Evolutionary conservation across 1,284 basidiomycete genomes (phyloP), one percentile per base, ranked within the genome.

Genomic region (Ceratobasidium sp.): DNA sequence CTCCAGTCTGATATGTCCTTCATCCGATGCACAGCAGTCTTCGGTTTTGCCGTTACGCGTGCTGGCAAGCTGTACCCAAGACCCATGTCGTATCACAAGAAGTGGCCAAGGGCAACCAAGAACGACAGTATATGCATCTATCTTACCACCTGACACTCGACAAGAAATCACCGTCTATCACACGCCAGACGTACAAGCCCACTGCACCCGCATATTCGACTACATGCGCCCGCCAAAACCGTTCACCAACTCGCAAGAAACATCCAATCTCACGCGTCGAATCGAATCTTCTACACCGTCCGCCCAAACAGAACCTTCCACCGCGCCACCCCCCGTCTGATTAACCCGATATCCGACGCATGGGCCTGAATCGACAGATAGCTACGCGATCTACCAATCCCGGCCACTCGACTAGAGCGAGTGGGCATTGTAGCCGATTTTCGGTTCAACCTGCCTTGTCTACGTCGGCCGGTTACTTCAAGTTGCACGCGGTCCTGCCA

Each of bases 381-480:
- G 6, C 59, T 40, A 61, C 59, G 59, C 59, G 59, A 61, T 61
- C 37, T 22, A n/a, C 59, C 59, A 37, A 61, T 40, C 37, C 59
- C 59, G 56, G 34, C 15, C 59, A 19, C 59, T 4, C 59, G 15
- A 29, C 59, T 34, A 61, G 37, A 17, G 34, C 32, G 59, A 37
- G 37, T n/a, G 59, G 37, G 34, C 59, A 61, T n/a, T 40, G 19
- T 19, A 61, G 59, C 59, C 59, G 59, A 61, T 8, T 32, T 59
- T 37, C 56, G 56, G 56, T 59, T 34, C 29, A 59, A 59, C 56
- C 1, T 34, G 25, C 34, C 8, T 25, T 59, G 25, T 22, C 22
- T 59, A n/a, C n/a, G 29, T 59, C 56, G 56, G 56, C 59, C 59
- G 59, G 59, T 61, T 61, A 61, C 59, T 61, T 61, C 59, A 61